These are phyloP conservation scores for Chamaecrista fasciculata DNA, from an alignment of 306 rosid genomes.

Conservation along the genomic window DNA sequence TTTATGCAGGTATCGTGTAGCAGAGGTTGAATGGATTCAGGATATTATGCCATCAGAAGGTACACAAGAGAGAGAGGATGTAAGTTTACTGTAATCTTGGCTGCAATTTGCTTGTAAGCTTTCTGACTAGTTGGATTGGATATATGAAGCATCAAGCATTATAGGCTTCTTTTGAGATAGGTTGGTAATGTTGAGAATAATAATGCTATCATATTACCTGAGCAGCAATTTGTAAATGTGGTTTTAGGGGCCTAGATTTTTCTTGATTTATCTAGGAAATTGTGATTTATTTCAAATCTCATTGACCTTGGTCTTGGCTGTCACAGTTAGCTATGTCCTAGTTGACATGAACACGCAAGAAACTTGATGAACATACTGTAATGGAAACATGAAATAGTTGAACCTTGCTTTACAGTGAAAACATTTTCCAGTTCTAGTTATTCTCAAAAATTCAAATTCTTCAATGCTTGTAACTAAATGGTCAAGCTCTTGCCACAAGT, in stretches of 20 bases:
- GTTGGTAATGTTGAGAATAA: neutral
- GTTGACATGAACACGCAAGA: conserved; percentile 12
- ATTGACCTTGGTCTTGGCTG: conserved; percentile 10
- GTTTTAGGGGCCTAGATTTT: neutral
- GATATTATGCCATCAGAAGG: conserved; percentile 71
- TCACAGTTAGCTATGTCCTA: neutral
- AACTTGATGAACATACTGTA: neutral
- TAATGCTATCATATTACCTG: conserved; percentile 8
- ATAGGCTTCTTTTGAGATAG: conserved; percentile 21
- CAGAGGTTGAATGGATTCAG: conserved; percentile 85
- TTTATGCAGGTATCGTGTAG: conserved; percentile 81
- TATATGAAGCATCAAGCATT: conserved; percentile 10
- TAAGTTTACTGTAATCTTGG: conserved; percentile 39
- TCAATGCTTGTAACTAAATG: neutral
- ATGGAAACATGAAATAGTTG: conserved; percentile 18
- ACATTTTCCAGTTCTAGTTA: neutral
- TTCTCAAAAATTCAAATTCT: conserved; percentile 14
- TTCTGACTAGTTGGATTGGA: neutral
- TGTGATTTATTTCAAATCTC: conserved; percentile 1
- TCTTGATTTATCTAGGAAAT: neutral
- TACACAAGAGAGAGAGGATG: conserved; percentile 64
- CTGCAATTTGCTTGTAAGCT: conserved; percentile 18
- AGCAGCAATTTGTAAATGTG: conserved; percentile 17
- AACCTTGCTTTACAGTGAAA: conserved; percentile 5
- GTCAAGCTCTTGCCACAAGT: conserved; percentile 2